Base-by-base conservation (phyloP, 257 asterid genomes). In the Cynanchum wilfordii region DNA sequence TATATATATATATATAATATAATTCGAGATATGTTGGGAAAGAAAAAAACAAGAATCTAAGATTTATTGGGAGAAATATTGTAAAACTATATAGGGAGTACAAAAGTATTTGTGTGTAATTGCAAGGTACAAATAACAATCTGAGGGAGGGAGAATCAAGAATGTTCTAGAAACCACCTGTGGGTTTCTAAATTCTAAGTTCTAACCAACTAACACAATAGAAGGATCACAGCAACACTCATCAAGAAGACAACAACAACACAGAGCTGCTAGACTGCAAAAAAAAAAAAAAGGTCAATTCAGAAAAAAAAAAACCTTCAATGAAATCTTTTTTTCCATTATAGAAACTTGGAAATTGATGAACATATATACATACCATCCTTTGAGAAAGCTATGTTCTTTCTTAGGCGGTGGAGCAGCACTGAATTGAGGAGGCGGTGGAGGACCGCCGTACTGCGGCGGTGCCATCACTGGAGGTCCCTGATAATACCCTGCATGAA, bases 181-280 rank as follows among this genome's bases (percentile, higher is more conserved):
- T 17, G 12, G 16, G 20, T 5, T 49, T 24, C 68, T 71, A 77
- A 42, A 0, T 19, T 36, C 3, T 4, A 2, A 2, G 3, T 2
- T 4, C 38, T 33, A 33, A 33, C 38, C 38, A 33, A 54, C 52
- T 12, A 83, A 80, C 72, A 91, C 12, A 76, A 91, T 75, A 60
- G 97, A 80, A 49, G 96, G 97, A 75, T 91, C 97, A 71, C 95
- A 91, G 84, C 97, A 91, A 68, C 91, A 91, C 82, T 91, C 97
- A 6, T 91, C 97, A 56, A 91, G 29, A 12, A 89, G 83, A 81
- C 82, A 89, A 74, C 95, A 91, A 79, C 95, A 91, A 69, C 96
- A 88, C 67, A 89, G 69, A 63, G 82, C 79, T 1, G 97, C 95
- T 24, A 91, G 88, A 76, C 96, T 90, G 85, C 89, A 80, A 68